These are phyloP conservation scores for Paradendryphiella salina DNA, from an alignment of 2,329 filamentous ascomycete species.

Conservation along the genomic window DNA sequence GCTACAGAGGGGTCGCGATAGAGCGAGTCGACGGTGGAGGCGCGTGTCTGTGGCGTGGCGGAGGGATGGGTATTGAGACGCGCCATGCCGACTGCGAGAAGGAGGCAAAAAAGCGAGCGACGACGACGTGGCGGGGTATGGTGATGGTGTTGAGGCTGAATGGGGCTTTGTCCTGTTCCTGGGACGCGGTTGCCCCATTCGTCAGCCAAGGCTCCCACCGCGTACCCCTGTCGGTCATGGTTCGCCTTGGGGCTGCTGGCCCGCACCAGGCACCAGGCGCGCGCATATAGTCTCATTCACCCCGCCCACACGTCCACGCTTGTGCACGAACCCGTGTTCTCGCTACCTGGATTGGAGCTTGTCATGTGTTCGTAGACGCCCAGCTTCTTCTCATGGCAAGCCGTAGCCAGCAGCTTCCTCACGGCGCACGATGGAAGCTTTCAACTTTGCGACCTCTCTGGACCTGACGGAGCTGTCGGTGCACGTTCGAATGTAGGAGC, in stretches of 20 bases:
- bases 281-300: conserved; percentile 6
- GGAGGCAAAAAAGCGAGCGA: neutral
- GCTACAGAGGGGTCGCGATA: conserved; percentile 45
- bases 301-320: conserved; percentile 7
- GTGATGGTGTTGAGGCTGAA: conserved; percentile 7
- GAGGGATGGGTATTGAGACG: conserved; percentile 42
- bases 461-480: conserved; percentile 72
- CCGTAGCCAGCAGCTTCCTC: conserved; percentile 25
- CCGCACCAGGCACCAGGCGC: too few species aligned
- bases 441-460: conserved; percentile 90
- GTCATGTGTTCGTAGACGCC: conserved; percentile 4
- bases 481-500: conserved; percentile 63
- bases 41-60: conserved; percentile 36
- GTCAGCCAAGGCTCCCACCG: conserved; percentile 30
- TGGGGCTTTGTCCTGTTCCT: neutral
- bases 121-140: neutral
- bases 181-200: conserved; percentile 20
- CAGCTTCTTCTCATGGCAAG: conserved; percentile 27
- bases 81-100: conserved; percentile 35
- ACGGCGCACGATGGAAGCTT: conserved; percentile 74
- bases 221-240: conserved; percentile 22
- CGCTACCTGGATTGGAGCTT: neutral
- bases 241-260: conserved; percentile 8
- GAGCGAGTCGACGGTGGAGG: conserved; percentile 40
- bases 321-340: conserved; percentile 2